phyloP scores from a whole-genome alignment of 2,329 filamentous ascomycete species.

The Helminthosporium solani region DNA sequence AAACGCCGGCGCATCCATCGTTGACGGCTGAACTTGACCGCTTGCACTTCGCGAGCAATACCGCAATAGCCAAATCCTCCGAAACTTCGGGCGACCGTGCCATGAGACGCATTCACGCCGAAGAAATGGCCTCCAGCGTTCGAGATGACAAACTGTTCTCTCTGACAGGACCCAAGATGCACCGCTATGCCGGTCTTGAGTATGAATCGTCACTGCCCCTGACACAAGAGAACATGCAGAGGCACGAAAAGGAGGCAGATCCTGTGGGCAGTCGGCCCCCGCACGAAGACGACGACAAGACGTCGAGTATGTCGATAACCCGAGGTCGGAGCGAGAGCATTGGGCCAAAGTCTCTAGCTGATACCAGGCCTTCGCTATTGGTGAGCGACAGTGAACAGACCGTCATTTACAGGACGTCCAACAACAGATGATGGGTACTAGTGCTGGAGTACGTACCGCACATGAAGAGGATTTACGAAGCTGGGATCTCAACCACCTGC shows the following conservation, averaged over 20 bases:
- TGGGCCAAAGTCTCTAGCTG: slow-evolving; percentile 5
- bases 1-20: slow-evolving; percentile 37
- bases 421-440: neutral
- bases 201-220: slow-evolving; percentile 31
- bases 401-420: slow-evolving; percentile 13
- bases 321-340: slow-evolving; percentile 19
- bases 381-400: slow-evolving; percentile 31
- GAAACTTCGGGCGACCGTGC: slow-evolving; percentile 50
- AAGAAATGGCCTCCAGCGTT: slow-evolving; percentile 56
- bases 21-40: slow-evolving; percentile 40
- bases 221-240: slow-evolving; percentile 42
- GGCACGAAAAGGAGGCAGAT: slow-evolving; percentile 33
- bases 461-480: neutral
- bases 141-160: slow-evolving; percentile 58
- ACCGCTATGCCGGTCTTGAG: slow-evolving; percentile 14
- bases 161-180: slow-evolving; percentile 43
- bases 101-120: slow-evolving; percentile 50
- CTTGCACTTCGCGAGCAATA: slow-evolving; percentile 39
- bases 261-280: slow-evolving; percentile 11
- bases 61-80: slow-evolving; percentile 43
- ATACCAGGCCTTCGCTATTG: slow-evolving; percentile 21
- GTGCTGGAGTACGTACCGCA: neutral
- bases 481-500: neutral
- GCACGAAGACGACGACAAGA: slow-evolving; percentile 17
- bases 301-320: slow-evolving; percentile 21